These are phyloP conservation scores for Lindgomyces ingoldianus DNA, from an alignment of 495 filamentous ascomycete genomes.

Conservation along the genomic window DNA sequence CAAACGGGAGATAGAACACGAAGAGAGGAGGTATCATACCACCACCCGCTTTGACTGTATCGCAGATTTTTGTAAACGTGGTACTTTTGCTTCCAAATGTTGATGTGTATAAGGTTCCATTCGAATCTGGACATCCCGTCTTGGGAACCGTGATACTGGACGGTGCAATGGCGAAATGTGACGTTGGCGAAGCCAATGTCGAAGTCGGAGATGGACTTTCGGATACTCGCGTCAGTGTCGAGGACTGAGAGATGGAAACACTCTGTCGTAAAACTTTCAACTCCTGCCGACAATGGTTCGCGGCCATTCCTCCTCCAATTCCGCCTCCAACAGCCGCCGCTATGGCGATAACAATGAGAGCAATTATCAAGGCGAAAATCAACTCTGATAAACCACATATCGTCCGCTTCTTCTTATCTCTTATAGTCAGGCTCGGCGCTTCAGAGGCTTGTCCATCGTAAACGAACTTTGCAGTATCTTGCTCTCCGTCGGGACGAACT, in stretches of 20 bases:
- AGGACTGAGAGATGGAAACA: neutral
- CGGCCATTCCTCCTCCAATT: neutral
- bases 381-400: neutral
- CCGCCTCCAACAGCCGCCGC: neutral
- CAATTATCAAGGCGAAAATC: neutral
- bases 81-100: neutral
- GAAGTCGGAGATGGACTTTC: neutral
- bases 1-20: neutral
- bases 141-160: neutral
- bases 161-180: neutral
- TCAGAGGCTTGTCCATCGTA: neutral
- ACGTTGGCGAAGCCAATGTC: neutral
- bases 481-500: neutral
- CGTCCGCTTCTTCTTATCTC: neutral
- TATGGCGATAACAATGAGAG: neutral
- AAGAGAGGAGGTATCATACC: neutral
- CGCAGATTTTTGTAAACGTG: neutral
- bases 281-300: neutral
- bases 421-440: neutral
- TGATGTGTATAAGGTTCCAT: neutral
- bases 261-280: neutral
- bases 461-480: neutral
- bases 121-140: neutral
- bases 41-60: neutral
- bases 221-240: too few species aligned